Evolutionary conservation across 345 rosid species (phyloP).

Genomic region (Eucalyptus regnans): DNA sequence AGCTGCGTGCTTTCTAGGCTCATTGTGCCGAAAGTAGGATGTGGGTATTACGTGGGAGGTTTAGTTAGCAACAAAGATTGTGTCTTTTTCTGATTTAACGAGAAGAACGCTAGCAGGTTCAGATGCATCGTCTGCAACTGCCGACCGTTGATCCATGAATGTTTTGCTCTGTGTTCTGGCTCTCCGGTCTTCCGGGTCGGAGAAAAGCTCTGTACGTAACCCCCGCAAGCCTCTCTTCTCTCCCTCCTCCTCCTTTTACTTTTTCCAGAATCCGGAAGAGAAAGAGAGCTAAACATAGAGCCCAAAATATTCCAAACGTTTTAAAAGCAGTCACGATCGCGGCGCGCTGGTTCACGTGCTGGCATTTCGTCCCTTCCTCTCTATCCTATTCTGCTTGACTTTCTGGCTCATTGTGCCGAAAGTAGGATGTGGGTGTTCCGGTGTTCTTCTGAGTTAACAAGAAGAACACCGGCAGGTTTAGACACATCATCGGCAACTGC

Average conservation of each 20-base stretch:
- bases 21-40: neutral
- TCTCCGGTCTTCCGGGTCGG: neutral
- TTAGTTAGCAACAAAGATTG: neutral
- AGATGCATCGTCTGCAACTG: neutral
- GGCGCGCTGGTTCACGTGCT: neutral
- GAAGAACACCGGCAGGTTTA: neutral
- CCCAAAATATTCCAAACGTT: neutral
- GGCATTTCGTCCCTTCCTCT: neutral
- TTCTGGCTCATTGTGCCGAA: neutral
- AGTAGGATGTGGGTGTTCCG: neutral
- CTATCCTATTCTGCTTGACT: neutral
- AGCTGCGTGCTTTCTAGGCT: neutral
- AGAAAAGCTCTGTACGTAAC: neutral
- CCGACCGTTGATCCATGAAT: neutral
- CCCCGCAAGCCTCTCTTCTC: neutral
- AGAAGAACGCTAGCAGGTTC: neutral
- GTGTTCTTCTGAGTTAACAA: neutral
- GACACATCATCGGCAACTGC: neutral
- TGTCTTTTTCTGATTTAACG: neutral
- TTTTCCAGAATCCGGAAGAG: neutral
- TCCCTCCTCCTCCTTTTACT: neutral
- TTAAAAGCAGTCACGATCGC: neutral
- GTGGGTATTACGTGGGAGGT: neutral
- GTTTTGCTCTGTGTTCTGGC: neutral
- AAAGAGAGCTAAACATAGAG: neutral